These are phyloP conservation scores for Lactuca sativa DNA, from an alignment of 129 eudicot genomes.

Conservation along the genomic window DNA sequence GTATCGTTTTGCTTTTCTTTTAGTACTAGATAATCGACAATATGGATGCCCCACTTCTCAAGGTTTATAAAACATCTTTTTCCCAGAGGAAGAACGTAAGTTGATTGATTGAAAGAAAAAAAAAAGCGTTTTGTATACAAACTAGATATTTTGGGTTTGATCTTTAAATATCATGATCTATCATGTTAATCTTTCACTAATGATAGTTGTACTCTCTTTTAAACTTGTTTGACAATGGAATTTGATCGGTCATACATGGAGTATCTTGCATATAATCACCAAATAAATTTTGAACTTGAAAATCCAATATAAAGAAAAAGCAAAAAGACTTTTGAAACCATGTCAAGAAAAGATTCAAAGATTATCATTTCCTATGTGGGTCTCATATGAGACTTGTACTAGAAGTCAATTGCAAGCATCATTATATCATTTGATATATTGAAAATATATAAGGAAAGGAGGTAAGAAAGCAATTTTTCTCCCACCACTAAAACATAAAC, in stretches of 20 bases:
- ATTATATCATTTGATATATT: constrained; percentile 5
- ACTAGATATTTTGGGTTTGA: constrained; percentile 2
- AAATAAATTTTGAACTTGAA: neutral
- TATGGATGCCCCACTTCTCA: neutral
- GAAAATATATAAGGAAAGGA: neutral
- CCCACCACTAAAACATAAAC: neutral
- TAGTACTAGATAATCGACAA: neutral
- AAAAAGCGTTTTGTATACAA: neutral
- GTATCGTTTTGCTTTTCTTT: neutral
- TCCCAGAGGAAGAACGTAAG: neutral
- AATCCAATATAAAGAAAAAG: neutral
- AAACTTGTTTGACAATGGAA: neutral
- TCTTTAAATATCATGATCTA: too few relatives aligned
- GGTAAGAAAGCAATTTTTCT: neutral
- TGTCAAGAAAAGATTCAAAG: neutral
- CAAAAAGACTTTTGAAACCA: neutral
- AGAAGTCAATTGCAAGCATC: constrained; percentile 14
- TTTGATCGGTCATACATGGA: neutral
- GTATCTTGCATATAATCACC: neutral
- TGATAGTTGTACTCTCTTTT: neutral
- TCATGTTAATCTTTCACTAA: neutral
- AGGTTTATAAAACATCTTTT: neutral
- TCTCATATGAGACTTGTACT: neutral
- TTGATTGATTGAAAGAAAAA: neutral
- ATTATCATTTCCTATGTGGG: neutral